Evolutionary conservation across 2,329 filamentous ascomycete species (phyloP), one percentile per base, ranked within the genome.

Genomic region (Exophiala sideris): DNA sequence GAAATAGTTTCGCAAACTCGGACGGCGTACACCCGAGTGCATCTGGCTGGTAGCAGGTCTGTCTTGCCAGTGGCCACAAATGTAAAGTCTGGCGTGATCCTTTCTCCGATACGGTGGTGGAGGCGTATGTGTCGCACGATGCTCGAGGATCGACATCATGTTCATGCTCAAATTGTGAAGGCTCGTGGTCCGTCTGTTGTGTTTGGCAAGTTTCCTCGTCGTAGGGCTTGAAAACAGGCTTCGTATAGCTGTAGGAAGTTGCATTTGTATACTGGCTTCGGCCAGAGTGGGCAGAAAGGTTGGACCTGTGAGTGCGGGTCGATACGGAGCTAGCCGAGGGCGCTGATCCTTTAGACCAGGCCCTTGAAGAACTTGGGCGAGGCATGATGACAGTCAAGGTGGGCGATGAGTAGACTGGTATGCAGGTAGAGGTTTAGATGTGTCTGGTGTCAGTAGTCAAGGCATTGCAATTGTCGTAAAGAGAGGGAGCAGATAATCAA

Each of bases 1-100:
- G 92, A 70, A 96, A 99, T 49, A 95, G 81, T 50, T 85, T 80
- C 21, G 85, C 86, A 69, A 97, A 97, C 62, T 91, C 86, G 54
- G 86, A 79, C 3, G 92, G 87, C 1, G 86, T 91, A 1, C 91
- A 89, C 9, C 91, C 82, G 24, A 89, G 79, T 33, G 88, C 83
- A 59, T 86, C 82, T 60, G 80, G 75, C 60, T 85, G 79, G 57
- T 85, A 79, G 40, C 71, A 60, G 32, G 54, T 32, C n/a, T 47
- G 46, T 45, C 57, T 54, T 41, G 51, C 20, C 18, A 53, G 40
- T 6, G 61, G 61, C 33, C 36, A 57, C 24, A 59, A 16, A 29
- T 50, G 49, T 11, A 46, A 40, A 18, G 49, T 40, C 38, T 50
- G 53, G 3, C 47, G 56, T 14, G 78, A 66, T n/a, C 85, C 83